Evolutionary conservation across 495 filamentous ascomycete genomes (phyloP).

Genomic region (Bacidia rubella): DNA sequence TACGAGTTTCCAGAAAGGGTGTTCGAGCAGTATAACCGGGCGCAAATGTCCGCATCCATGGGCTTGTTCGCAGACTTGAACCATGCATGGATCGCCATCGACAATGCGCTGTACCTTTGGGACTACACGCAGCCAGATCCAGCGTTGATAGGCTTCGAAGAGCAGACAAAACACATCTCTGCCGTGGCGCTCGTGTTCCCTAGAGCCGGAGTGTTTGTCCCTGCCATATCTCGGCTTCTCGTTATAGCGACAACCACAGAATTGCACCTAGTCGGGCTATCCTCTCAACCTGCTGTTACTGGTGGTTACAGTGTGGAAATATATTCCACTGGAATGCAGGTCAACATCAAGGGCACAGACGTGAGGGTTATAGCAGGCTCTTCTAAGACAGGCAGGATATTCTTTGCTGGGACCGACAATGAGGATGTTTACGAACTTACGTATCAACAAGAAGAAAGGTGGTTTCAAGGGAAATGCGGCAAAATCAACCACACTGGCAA

Average conservation of each 20-base stretch:
- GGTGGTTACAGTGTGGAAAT: slow-evolving; percentile 59
- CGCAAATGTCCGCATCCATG: slow-evolving; percentile 73
- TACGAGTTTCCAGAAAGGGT: slow-evolving; percentile 80
- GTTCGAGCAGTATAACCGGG: slow-evolving; percentile 77
- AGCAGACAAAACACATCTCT: slow-evolving; percentile 71
- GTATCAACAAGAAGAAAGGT: slow-evolving; percentile 92
- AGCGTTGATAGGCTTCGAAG: slow-evolving; percentile 84
- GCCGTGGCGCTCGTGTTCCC: slow-evolving; percentile 72
- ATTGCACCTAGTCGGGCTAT: slow-evolving; percentile 69
- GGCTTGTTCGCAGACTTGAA: slow-evolving; percentile 85
- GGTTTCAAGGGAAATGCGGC: slow-evolving; percentile 72
- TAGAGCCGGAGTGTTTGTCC: slow-evolving; percentile 67
- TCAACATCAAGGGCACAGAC: slow-evolving; percentile 55
- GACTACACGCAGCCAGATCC: slow-evolving; percentile 84
- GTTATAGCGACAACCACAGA: slow-evolving; percentile 78
- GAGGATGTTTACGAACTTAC: slow-evolving; percentile 83
- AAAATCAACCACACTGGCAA: slow-evolving; percentile 77
- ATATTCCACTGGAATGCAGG: slow-evolving; percentile 72
- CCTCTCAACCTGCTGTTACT: slow-evolving; percentile 42
- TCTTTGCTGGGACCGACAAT: slow-evolving; percentile 69
- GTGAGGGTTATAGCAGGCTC: slow-evolving; percentile 68
- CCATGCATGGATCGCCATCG: slow-evolving; percentile 91
- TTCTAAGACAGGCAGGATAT: slow-evolving; percentile 66
- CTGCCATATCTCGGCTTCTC: slow-evolving; percentile 68
- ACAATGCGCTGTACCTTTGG: slow-evolving; percentile 93